Base-by-base conservation (phyloP, 169 alveolate genomes). In the Plasmodium billcollinsi region DNA sequence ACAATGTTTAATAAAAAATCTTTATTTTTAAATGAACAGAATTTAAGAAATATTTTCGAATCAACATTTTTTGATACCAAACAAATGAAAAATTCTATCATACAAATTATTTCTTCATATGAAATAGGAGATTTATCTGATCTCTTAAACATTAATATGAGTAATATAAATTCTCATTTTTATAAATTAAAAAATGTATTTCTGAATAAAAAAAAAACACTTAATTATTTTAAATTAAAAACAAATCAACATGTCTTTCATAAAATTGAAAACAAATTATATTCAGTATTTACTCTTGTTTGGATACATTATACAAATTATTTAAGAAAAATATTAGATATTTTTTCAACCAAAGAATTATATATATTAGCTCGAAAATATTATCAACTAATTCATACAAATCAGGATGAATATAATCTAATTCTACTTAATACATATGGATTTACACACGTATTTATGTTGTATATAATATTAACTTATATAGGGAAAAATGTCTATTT, bases 241-340 rank as follows among this genome's bases (percentile, higher is more conserved):
- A 83, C 91, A 15, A 54, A 52, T 14, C 91, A 83, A 69, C 43
- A 83, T 67, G 83, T 83, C 2, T 20, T 83, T 20, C 56, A 58
- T 8, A 83, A 69, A 69, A 83, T 83, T 21, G 83, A 67, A 33
- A 69, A 29, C 14, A 83, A 83, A 49, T 15, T 83, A 43, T 83
- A 69, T 50, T 67, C 91, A 39, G 91, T 83, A 18, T 83, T 83
- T 61, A 67, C 91, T 45, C 69, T 66, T 20, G 91, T 69, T 12
- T 83, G 91, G 91, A 7, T 83, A 59, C 91, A 83, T 39, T 83
- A 83, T 54, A 83, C 91, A 54, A 83, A 83, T 33, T 83, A 83
- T 56, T 83, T 83, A 63, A 69, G 83, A 49, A 83, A 83, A 54
- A 29, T 69, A 54, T 61, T 83, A 15, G 91, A 83, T 73, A 69